Evolutionary conservation across 2,329 filamentous ascomycete species (phyloP).

Genomic region (Massarina eburnea): DNA sequence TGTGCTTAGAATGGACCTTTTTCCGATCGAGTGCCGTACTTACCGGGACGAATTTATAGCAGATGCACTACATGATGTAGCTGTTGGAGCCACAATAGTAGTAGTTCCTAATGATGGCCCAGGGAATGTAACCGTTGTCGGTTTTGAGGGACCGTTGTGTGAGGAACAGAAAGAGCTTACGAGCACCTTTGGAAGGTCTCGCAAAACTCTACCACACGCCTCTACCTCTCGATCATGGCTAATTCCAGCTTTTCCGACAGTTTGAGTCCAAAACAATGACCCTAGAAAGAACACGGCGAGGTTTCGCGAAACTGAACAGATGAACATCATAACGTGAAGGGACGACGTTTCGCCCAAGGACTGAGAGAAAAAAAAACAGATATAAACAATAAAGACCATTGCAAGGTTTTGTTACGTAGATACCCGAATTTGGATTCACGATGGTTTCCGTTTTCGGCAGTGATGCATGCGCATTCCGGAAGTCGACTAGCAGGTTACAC

Average conservation of each 20-base stretch:
- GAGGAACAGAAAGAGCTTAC: not conserved
- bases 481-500: not conserved
- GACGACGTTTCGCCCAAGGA: not conserved
- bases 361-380: not conserved
- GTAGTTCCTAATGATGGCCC: not conserved
- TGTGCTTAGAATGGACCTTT: no score
- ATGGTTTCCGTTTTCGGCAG: conserved; percentile 9
- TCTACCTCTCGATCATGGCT: not conserved
- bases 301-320: not conserved
- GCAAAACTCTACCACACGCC: not conserved
- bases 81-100: not conserved
- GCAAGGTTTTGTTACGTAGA: not conserved
- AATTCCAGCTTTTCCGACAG: no score
- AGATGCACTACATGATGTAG: not conserved
- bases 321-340: not conserved
- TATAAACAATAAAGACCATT: not conserved
- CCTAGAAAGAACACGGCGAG: not conserved
- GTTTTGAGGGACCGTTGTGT: not conserved
- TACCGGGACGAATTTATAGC: no score
- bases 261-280: not conserved
- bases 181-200: not conserved
- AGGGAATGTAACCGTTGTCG: not conserved
- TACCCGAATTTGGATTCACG: not conserved
- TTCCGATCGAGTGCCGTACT: no score
- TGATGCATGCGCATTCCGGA: conserved; percentile 4